A percentile compares a stretch with the other conserved stretches of the same genome.
Conservation (phyloP, 305 asterid genomes). For the Ajuga reptans region DNA sequence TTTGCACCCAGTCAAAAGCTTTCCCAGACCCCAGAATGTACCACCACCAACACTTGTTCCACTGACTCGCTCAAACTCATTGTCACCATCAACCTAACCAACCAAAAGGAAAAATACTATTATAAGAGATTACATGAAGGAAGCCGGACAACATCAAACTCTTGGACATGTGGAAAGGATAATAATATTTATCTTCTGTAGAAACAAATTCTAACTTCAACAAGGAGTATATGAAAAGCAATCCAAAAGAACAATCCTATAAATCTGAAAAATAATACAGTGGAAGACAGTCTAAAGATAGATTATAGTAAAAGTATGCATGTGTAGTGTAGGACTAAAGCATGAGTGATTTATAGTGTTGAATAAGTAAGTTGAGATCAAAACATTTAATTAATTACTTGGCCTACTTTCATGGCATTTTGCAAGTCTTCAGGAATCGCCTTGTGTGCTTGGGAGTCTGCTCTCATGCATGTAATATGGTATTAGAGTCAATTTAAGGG, state of each 20-base stretch:
- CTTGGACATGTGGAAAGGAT: background rate
- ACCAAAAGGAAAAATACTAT: conserved; percentile 6
- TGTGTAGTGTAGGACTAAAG: background rate
- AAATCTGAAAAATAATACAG: background rate
- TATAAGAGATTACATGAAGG: background rate
- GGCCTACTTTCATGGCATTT: background rate
- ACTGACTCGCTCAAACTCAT: conserved; percentile 74
- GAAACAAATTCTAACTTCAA: background rate
- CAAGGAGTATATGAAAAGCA: background rate
- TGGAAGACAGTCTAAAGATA: background rate
- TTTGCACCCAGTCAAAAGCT: conserved; percentile 79
- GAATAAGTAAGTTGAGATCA: background rate
- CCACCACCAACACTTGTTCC: conserved; percentile 99
- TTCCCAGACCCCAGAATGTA: conserved; percentile 95
- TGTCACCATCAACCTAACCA: conserved; percentile 78
- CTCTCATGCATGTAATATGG: background rate
- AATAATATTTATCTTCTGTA: background rate
- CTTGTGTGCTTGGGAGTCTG: background rate
- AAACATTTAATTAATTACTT: background rate
- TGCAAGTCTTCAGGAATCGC: background rate
- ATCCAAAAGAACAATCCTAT: background rate
- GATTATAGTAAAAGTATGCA: background rate
- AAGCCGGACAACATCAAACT: background rate
- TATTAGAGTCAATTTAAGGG: background rate
- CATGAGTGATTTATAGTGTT: background rate